phyloP scores from a whole-genome alignment of 495 filamentous ascomycete species.

The Penicillium antarcticum region DNA sequence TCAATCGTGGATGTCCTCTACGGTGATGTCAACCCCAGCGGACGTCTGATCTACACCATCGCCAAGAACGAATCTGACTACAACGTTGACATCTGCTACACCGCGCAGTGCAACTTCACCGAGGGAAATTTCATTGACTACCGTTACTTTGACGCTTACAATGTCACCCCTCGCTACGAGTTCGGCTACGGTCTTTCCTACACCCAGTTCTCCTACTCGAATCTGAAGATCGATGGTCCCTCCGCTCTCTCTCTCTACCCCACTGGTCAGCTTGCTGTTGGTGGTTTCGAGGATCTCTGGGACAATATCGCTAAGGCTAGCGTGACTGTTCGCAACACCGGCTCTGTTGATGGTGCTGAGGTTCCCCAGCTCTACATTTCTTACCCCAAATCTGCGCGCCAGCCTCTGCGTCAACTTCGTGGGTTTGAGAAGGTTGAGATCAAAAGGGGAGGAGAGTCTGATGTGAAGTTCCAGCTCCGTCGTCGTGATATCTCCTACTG shows the following conservation, averaged over 20 bases:
- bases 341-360: conserved; percentile 44
- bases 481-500: conserved; percentile 61
- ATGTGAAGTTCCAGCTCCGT: conserved; percentile 49
- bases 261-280: conserved; percentile 25
- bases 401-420: conserved; percentile 35
- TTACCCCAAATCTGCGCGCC: conserved; percentile 33
- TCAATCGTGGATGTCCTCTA: conserved; percentile 72
- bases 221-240: conserved; percentile 26
- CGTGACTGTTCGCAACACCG: conserved; percentile 55
- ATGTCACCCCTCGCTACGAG: conserved; percentile 58
- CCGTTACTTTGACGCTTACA: conserved; percentile 55
- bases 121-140: conserved; percentile 57
- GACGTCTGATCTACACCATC: conserved; percentile 74
- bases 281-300: conserved; percentile 55
- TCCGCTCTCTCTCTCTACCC: neutral
- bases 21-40: conserved; percentile 44
- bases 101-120: conserved; percentile 39
- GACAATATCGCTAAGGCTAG: conserved; percentile 48
- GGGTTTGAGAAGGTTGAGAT: conserved; percentile 47
- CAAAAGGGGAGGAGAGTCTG: conserved; percentile 43
- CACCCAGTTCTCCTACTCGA: conserved; percentile 53
- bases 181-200: conserved; percentile 69
- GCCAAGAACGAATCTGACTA: conserved; percentile 68
- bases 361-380: conserved; percentile 65
- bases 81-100: conserved; percentile 11